Evolutionary conservation across 495 filamentous ascomycete species (phyloP).

Genomic region (Lasiosphaeris hirsuta): DNA sequence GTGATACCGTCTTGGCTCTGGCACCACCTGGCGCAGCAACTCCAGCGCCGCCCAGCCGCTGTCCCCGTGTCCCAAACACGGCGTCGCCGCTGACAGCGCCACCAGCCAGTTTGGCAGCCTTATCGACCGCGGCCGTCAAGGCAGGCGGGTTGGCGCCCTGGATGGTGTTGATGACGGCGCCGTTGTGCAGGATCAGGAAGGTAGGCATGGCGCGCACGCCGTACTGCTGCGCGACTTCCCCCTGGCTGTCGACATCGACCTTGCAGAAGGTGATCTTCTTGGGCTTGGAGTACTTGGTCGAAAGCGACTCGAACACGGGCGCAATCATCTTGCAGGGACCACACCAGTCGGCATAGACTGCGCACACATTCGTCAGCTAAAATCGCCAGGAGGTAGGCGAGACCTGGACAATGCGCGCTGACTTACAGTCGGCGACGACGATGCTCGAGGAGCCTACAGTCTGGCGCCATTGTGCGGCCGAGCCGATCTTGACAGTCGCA

Average conservation of each 20-base stretch:
- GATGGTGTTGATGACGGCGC: conserved; percentile 67
- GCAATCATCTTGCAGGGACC: conserved; percentile 68
- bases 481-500: conserved; percentile 35
- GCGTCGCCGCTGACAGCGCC: conserved; percentile 41
- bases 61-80: conserved; percentile 39
- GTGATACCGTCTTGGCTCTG: conserved; percentile 21
- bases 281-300: conserved; percentile 51
- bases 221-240: conserved; percentile 53
- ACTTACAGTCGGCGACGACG: conserved; percentile 49
- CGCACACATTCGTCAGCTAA: conserved; percentile 5
- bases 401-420: neutral
- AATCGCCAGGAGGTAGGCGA: neutral
- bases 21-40: conserved; percentile 18
- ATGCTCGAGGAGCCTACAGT: conserved; percentile 39
- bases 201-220: conserved; percentile 70
- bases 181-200: conserved; percentile 82
- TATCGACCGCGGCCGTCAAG: conserved; percentile 71
- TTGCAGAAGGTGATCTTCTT: conserved; percentile 58
- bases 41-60: conserved; percentile 32
- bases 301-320: conserved; percentile 59
- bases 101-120: conserved; percentile 61
- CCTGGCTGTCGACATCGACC: conserved; percentile 57
- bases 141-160: conserved; percentile 72
- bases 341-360: conserved; percentile 68
- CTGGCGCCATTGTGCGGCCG: conserved; percentile 43